phyloP scores from a whole-genome alignment of 345 rosid species.

The Arabidopsis suecica region DNA sequence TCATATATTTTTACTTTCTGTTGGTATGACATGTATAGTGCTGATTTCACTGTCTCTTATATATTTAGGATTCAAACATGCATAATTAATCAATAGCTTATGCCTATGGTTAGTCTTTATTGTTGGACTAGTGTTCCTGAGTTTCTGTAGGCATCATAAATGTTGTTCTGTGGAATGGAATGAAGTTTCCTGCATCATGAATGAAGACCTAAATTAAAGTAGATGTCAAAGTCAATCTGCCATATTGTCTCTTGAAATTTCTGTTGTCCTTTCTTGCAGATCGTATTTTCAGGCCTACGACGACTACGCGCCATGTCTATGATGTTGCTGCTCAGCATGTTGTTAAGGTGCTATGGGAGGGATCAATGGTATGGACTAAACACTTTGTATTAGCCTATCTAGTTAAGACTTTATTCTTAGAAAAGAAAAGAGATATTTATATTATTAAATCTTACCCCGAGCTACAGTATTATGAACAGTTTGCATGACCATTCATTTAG shows the following conservation, averaged over 20 bases:
- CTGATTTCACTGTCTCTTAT: too few relatives aligned
- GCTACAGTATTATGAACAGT: constrained; percentile 13
- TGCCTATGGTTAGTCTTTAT: constrained; percentile 47
- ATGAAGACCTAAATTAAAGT: not conserved
- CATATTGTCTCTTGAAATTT: constrained; percentile 19
- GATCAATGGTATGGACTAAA: constrained; percentile 63
- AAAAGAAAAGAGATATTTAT: not conserved
- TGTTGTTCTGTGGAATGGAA: not conserved
- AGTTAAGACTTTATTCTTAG: constrained; percentile 11
- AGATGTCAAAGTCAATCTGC: constrained; percentile 4
- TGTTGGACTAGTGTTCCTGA: constrained; percentile 14
- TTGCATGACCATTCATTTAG: constrained; percentile 20
- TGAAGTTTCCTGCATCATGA: constrained; percentile 7
- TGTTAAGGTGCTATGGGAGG: constrained; percentile 95
- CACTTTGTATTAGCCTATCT: constrained; percentile 16
- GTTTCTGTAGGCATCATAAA: constrained; percentile 24
- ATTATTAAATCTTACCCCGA: not conserved
- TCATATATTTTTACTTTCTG: constrained; percentile 45
- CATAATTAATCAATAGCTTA: constrained; percentile 79
- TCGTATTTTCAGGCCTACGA: constrained; percentile 96
- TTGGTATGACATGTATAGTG: constrained; percentile 33
- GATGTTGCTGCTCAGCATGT: constrained; percentile 54
- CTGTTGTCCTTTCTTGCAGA: constrained; percentile 52
- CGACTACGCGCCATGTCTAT: constrained; percentile 92
- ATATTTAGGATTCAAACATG: not conserved